These are phyloP conservation scores for Plasmodium inui DNA, from an alignment of 169 alveolate species.

Conservation along the genomic window DNA sequence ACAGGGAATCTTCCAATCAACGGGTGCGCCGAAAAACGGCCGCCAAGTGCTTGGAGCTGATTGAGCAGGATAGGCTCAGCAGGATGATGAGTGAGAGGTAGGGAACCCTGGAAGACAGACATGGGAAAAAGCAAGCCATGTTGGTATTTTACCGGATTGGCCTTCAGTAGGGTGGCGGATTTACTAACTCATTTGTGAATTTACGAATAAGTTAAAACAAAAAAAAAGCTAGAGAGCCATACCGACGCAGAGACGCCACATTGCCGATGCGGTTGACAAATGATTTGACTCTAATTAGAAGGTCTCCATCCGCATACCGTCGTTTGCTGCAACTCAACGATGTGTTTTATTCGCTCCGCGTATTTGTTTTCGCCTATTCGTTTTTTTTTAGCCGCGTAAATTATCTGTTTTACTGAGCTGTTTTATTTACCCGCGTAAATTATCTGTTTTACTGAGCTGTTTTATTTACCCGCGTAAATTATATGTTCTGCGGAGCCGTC, in stretches of 20 bases:
- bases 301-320: not conserved
- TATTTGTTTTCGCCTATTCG: not conserved
- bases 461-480: no score
- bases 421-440: no score
- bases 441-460: no score
- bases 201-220: not conserved
- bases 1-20: constrained; percentile 44
- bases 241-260: not conserved
- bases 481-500: no score
- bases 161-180: not conserved
- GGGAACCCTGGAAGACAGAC: not conserved
- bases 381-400: no score
- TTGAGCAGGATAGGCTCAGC: constrained; percentile 63
- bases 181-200: not conserved
- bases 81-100: constrained; percentile 44
- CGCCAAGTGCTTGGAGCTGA: constrained; percentile 53
- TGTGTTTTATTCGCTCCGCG: not conserved
- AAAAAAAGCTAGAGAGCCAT: not conserved
- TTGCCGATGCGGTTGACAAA: not conserved
- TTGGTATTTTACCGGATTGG: not conserved
- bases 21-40: constrained; percentile 76
- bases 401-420: no score
- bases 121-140: not conserved
- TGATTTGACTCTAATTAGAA: not conserved
- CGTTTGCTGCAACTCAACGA: not conserved